These are phyloP conservation scores for Cladosporium sp. DNA, from an alignment of 2,329 filamentous ascomycete genomes.

Conservation along the genomic window DNA sequence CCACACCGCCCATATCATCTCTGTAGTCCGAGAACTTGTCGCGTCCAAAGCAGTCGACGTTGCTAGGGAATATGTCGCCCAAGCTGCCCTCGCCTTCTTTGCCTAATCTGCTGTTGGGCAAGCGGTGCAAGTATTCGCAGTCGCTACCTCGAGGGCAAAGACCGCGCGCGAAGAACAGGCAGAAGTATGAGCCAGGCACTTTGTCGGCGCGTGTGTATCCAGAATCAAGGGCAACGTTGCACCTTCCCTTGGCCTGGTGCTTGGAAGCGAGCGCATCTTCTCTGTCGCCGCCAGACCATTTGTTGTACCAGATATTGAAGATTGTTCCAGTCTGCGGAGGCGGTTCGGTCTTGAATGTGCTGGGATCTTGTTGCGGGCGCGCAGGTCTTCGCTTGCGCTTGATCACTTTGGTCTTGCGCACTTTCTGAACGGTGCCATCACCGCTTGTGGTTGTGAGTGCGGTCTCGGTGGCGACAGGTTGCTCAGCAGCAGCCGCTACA, in stretches of 20 bases:
- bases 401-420: slow-evolving; percentile 87
- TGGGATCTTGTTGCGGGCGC: slow-evolving; percentile 84
- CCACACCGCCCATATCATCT: slow-evolving; percentile 97
- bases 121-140: slow-evolving; percentile 88
- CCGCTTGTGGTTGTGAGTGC: slow-evolving; percentile 27
- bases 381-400: slow-evolving; percentile 88
- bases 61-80: slow-evolving; percentile 88
- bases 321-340: slow-evolving; percentile 91
- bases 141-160: slow-evolving; percentile 82
- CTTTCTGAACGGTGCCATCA: slow-evolving; percentile 44
- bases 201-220: slow-evolving; percentile 54
- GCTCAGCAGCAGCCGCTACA: slow-evolving; percentile 15
- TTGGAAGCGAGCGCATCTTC: slow-evolving; percentile 89
- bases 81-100: slow-evolving; percentile 48
- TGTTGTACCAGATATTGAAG: slow-evolving; percentile 99
- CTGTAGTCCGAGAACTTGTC: slow-evolving; percentile 92
- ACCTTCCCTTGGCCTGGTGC: slow-evolving; percentile 78
- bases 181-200: slow-evolving; percentile 74
- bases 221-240: slow-evolving; percentile 72
- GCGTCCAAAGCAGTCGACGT: slow-evolving; percentile 90
- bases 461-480: slow-evolving; percentile 18
- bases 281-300: slow-evolving; percentile 93
- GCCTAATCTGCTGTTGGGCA: slow-evolving; percentile 60
- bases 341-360: slow-evolving; percentile 77
- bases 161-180: slow-evolving; percentile 85